Evolutionary conservation across 164 flowering plant species (phyloP), one percentile per base, ranked within the genome.

Genomic region (Protea cynaroides): DNA sequence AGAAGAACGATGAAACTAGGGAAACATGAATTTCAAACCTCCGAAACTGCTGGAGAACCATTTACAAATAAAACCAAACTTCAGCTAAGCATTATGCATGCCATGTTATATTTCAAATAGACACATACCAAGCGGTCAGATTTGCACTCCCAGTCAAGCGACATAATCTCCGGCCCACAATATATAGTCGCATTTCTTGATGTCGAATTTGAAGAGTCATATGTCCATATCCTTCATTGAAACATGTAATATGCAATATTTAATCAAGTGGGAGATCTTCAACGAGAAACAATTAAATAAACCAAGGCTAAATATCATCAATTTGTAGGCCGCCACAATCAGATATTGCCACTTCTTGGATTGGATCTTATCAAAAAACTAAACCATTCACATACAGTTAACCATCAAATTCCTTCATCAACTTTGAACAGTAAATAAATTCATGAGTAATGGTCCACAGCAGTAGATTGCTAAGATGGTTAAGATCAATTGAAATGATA

Each of bases 141-240:
- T 83, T 87, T 93, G 72, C 92, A 88, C 54, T 93, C 97, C 98
- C 98, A 93, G 59, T 93, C 96, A 73, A 93, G 92, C 25, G 98
- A 90, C 87, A 85, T 78, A 57, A 93, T 80, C 83, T 90, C 90
- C 37, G 98, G 82, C 58, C 97, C 98, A 71, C 97, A 93, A 57
- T 90, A 93, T 62, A 93, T 93, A 55, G 98, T 87, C 61, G 98
- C 98, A 82, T 90, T 93, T 81, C 96, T 84, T 37, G 97, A 85
- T 63, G 92, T 71, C 47, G 92, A 79, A 59, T 84, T 77, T 59
- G 90, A 80, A 23, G 97, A 86, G 66, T 88, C 96, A 78, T 93
- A 88, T 22, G 96, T 86, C 98, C 98, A 93, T 76, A 93, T 86
- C 86, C 98, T 93, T 67, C 61, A 56, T 61, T 24, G 66, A 55